These are phyloP conservation scores for Ochromonadaceae sp. DNA, from an alignment of 352 stramenopile genomes.

Conservation along the genomic window DNA sequence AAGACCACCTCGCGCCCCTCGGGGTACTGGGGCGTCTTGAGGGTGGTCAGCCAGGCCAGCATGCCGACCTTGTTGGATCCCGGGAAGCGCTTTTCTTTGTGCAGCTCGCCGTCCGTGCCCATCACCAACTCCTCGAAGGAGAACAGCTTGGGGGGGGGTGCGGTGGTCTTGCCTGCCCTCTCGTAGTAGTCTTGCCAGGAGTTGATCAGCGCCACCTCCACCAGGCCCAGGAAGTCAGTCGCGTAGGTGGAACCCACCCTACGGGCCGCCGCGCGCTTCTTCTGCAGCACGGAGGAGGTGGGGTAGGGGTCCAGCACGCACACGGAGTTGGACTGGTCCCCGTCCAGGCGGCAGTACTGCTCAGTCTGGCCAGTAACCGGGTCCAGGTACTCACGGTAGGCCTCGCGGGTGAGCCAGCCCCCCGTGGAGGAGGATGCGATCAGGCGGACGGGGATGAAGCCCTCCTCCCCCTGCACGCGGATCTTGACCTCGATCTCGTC, in stretches of 20 bases:
- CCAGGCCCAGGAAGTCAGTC: slow-evolving; percentile 97
- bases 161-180: too few species aligned
- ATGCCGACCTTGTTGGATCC: slow-evolving; percentile 72
- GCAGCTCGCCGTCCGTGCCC: slow-evolving; percentile 40
- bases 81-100: slow-evolving; percentile 34
- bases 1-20: slow-evolving; percentile 90
- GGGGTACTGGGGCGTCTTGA: slow-evolving; percentile 97
- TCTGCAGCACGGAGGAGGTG: slow-evolving; percentile 46
- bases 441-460: slow-evolving; percentile 77
- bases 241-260: slow-evolving; percentile 97
- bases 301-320: slow-evolving; percentile 60
- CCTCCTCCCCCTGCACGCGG: slow-evolving; percentile 20
- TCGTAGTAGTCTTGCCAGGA: neutral
- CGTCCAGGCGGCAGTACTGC: slow-evolving; percentile 44
- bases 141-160: slow-evolving; percentile 36
- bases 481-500: slow-evolving; percentile 97
- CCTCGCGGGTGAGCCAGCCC: slow-evolving; percentile 90
- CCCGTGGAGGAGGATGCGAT: slow-evolving; percentile 91
- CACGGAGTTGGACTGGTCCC: slow-evolving; percentile 37
- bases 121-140: slow-evolving; percentile 50
- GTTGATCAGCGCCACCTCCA: slow-evolving; percentile 83
- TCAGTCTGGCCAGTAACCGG: slow-evolving; percentile 54
- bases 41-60: slow-evolving; percentile 88
- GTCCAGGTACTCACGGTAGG: slow-evolving; percentile 84
- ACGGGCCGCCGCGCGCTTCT: slow-evolving; percentile 60